Evolutionary conservation across 2,329 filamentous ascomycete species (phyloP), one percentile per base, ranked within the genome.

Genomic region (Periconia sp.): DNA sequence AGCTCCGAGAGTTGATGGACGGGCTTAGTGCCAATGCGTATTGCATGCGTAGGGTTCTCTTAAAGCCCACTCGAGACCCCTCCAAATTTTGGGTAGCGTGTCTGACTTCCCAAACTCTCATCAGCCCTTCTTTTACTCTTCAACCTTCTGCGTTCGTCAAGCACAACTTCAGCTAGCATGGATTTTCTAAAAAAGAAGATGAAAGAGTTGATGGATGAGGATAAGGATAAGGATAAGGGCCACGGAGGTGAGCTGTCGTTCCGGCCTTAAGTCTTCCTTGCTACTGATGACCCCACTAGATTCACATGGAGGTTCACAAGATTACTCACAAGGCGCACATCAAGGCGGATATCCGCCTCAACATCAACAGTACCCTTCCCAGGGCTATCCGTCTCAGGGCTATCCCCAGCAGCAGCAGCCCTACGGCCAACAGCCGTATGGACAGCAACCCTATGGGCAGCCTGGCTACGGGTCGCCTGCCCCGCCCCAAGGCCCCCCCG

Each of bases 171-270:
- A 18, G 18, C 35, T 38, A 42, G 6, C 30, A 75, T 76, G 73
- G 73, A 73, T 40, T 75, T 76, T 48, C 66, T 75, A 52, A 74
- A 73, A 59, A 74, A 76, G 48, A 68, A 74, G 50, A 74, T 72
- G 58, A 72, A 72, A 52, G 71, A 74, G 49, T 62, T 75, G 48
- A 59, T 73, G 42, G 68, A 72, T 39, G 67, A 73, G 32, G 68
- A 71, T 46, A 57, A 66, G 49, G 58, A 66, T 50, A 59, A 66
- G 50, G 43, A 52, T n/a, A 63, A 71, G 48, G 53, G n/a, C n/a
- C n/a, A n/a, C n/a, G n/a, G n/a, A n/a, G n/a, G n/a, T n/a, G n/a
- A n/a, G n/a, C n/a, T n/a, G n/a, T n/a, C n/a, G n/a, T n/a, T n/a
- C n/a, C 53, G 46, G 61, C 40, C 40, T 52, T 48, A 43, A 59